Conservation (phyloP, 306 rosid genomes). For the Castanea sativa region DNA sequence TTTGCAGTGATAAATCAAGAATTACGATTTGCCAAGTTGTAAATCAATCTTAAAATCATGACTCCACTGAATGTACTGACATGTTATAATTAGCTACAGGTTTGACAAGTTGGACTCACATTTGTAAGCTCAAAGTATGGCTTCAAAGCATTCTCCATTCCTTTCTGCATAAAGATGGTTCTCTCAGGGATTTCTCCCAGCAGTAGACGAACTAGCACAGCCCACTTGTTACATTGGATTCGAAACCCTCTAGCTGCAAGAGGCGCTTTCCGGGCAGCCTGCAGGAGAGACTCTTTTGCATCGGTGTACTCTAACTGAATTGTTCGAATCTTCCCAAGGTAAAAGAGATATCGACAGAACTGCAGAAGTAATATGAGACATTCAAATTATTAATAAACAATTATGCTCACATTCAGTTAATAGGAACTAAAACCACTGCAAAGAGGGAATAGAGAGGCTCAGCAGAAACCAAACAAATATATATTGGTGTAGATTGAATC, state of each 20-base stretch:
- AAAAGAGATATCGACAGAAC: conserved; percentile 95
- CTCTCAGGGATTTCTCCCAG: conserved; percentile 99
- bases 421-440: no score
- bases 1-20: no score
- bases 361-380: conserved; percentile 30
- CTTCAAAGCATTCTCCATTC: conserved; percentile 83
- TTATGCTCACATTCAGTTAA: no score
- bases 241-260: conserved; percentile 91
- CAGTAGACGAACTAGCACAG: conserved; percentile 84
- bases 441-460: no score
- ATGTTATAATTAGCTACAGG: background rate
- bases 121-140: conserved; percentile 98
- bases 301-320: conserved; percentile 97
- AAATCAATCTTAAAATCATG: no score
- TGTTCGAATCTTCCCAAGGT: conserved; percentile 92
- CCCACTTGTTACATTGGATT: conserved; percentile 99
- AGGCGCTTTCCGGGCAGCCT: conserved; percentile 97
- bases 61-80: no score
- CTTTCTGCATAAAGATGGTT: conserved; percentile 94
- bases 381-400: background rate
- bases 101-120: conserved; percentile 48
- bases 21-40: background rate
- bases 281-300: conserved; percentile 95
- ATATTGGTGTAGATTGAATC: no score
- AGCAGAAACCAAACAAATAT: no score